Evolutionary conservation across 164 flowering plant genomes (phyloP), one percentile per base, ranked within the genome.

Genomic region (Annona cherimola): DNA sequence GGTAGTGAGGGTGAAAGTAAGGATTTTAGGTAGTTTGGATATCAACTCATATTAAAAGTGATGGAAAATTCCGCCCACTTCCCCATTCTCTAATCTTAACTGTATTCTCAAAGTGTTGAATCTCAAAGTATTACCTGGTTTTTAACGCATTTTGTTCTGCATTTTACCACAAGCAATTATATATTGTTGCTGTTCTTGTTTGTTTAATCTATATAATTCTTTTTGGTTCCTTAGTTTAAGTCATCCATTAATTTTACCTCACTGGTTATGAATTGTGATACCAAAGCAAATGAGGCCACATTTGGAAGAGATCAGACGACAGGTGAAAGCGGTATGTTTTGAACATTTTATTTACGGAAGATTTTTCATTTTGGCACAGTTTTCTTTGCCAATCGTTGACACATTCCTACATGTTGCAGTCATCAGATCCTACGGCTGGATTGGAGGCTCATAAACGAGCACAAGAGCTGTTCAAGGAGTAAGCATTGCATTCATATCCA

Each of bases 241-340:
- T 26, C 57, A 66, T 7, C 40, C 43, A 57, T 60, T 11, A 41
- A 39, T 63, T 43, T 42, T 69, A 66, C 18, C 50, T 35, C n/a
- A 46, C 46, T 61, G 69, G 59, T 60, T 11, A 18, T 67, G 9
- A 42, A 65, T 65, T 40, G 59, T 78, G 20, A 70, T 20, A 63
- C 6, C 76, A 83, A 89, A 94, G 98, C 67, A 89, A 69, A 71
- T 92, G 83, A 87, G 94, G 71, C 97, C 97, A 42, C 83, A 74
- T 6, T 66, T 94, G 84, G 97, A 92, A 73, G 89, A 83, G 73
- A 76, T 92, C 46, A 86, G 76, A 71, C 73, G 81, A 61, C 80
- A 87, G 76, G 83, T 90, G 82, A 72, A 82, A 39, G 76, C 76
- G 57, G 98, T 94, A 83, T 70, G 73, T 42, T 57, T 50, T 7